Evolutionary conservation across 2,329 filamentous ascomycete species (phyloP).

Genomic region (Paracoccidioides brasiliensis): DNA sequence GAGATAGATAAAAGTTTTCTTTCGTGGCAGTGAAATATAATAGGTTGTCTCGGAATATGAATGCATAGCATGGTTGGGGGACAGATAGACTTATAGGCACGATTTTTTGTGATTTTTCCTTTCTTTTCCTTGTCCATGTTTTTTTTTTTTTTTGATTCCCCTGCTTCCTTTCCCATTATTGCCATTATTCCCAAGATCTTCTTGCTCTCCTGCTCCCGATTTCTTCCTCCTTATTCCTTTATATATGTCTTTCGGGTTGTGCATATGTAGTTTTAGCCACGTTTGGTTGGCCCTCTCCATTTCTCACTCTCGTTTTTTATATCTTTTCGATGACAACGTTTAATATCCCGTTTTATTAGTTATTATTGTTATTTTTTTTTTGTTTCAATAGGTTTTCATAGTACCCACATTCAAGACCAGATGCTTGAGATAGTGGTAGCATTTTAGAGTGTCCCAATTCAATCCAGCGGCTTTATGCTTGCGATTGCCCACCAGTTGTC

Average conservation of each 20-base stretch:
- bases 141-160: conserved; percentile 13
- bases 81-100: conserved; percentile 13
- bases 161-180: no score
- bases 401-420: conserved; percentile 1
- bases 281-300: conserved; percentile 10
- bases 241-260: conserved; percentile 19
- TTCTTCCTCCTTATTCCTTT: neutral
- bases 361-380: conserved; percentile 1
- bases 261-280: conserved; percentile 3
- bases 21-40: neutral
- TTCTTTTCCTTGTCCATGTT: neutral
- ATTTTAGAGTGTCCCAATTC: conserved; percentile 1
- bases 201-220: no score
- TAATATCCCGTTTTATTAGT: conserved; percentile 1
- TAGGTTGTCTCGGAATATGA: conserved; percentile 7
- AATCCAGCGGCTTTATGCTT: conserved; percentile 16
- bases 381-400: conserved; percentile 6
- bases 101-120: neutral
- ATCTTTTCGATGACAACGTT: no score
- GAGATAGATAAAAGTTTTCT: conserved; percentile 12
- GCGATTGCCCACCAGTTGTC: conserved; percentile 96
- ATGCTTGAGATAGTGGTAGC: neutral
- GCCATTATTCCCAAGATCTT: neutral
- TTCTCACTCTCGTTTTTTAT: conserved; percentile 1
- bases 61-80: conserved; percentile 29